Percentiles rank a stretch among this genome's conserved stretches.
Conservation (phyloP, 2,329 filamentous ascomycete genomes). For the Fusarium avenaceum region DNA sequence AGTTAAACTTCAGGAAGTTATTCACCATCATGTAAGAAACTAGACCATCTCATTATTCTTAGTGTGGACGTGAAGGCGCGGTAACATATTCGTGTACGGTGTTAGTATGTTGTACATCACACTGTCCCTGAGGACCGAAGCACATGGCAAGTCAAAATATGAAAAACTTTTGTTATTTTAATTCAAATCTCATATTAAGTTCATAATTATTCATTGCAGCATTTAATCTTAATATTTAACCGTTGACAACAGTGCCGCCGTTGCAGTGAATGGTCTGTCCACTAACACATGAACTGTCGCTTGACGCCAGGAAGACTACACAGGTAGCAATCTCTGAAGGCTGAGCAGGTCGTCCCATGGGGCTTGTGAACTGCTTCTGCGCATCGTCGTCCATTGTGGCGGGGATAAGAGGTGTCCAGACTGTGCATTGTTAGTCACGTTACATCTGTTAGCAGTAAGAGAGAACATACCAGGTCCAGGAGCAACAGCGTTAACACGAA, state of each 20-base stretch:
- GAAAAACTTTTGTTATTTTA: neutral
- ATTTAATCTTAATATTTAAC: constrained; percentile 50
- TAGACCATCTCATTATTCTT: neutral
- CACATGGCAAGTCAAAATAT: neutral
- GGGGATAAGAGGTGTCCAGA: constrained; percentile 83
- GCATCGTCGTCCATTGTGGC: constrained; percentile 78
- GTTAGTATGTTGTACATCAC: rapidly evolving
- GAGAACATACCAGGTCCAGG: constrained; percentile 70
- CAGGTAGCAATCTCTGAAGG: constrained; percentile 86
- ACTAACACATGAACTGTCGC: constrained; percentile 79
- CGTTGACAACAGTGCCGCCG: constrained; percentile 64
- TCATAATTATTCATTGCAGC: neutral
- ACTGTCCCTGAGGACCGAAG: neutral
- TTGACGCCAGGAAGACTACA: constrained; percentile 83
- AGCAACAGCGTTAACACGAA: constrained; percentile 81
- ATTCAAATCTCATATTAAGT: neutral
- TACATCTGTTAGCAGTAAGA: no score
- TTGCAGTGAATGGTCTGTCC: constrained; percentile 75
- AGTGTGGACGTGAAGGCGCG: neutral
- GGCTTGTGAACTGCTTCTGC: constrained; percentile 78
- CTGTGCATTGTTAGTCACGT: constrained; percentile 49
- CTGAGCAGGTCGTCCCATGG: constrained; percentile 83
- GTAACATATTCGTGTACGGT: neutral
- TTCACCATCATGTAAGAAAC: neutral
- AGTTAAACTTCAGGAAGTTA: neutral